Percentiles rank a stretch among this genome's conserved stretches.
These are phyloP conservation scores for Paramecium tetraurelia DNA, from an alignment of 73 alveolate species.

Conservation along the genomic window DNA sequence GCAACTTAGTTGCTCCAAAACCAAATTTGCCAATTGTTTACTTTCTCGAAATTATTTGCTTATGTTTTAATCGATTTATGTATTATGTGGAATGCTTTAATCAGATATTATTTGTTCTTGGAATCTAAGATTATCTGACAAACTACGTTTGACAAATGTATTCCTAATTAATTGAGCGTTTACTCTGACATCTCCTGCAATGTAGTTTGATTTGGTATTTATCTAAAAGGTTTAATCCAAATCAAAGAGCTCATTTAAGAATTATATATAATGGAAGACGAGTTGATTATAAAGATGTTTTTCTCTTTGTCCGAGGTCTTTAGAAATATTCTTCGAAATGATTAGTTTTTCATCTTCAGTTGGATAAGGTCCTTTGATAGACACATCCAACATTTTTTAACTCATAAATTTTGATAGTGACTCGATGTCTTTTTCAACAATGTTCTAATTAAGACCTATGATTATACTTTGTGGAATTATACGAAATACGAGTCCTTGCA, in stretches of 20 bases:
- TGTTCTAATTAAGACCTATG: background rate
- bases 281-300: conserved; percentile 18
- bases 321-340: background rate
- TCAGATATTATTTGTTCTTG: background rate
- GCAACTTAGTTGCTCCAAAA: background rate
- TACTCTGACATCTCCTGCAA: background rate
- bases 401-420: background rate
- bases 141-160: background rate
- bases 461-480: background rate
- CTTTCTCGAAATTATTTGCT: background rate
- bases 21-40: background rate
- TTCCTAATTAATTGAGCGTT: background rate
- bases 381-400: background rate
- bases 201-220: background rate
- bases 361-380: background rate
- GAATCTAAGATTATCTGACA: background rate
- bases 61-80: background rate
- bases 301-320: background rate
- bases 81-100: background rate
- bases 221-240: background rate
- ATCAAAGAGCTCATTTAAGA: background rate
- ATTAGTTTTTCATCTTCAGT: background rate
- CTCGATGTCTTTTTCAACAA: background rate
- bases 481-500: background rate
- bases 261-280: background rate